Evolutionary conservation across 306 rosid species (phyloP), one percentile per base, ranked within the genome.

Genomic region (Betula pendula): DNA sequence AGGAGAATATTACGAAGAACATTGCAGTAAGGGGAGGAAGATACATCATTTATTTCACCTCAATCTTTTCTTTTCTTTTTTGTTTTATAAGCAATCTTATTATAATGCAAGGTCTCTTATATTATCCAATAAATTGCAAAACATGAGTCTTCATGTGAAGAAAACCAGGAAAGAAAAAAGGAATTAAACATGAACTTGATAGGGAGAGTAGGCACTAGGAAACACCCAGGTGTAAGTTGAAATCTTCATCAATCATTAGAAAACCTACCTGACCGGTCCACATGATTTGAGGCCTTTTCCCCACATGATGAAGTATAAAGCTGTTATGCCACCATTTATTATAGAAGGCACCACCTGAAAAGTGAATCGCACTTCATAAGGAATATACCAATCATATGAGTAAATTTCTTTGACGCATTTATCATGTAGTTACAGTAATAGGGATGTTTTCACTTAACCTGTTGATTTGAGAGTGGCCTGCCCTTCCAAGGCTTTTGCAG

Each of bases 401-500:
- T 72, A 29, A 48, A 9, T n/a, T 8, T 49, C 67, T 35, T 65
- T 17, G 19, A 55, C 48, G 70, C 63, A 51, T 71, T 40, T 73
- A 76, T 29, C 33, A 8, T 40, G 67, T 45, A 75, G 45, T 70
- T 27, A 14, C 63, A 59, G 43, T 43, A 11, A 77, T 72, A 24
- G 49, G 14, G 60, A 68, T 3, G 75, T 70, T 48, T 48, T 71
- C 16, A 72, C 70, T 52, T 63, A 82, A 96, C 99, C 98, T 96
- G 98, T 6, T 90, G 67, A 80, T 92, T 96, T 56, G 97, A 82
- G 70, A 96, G 96, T 10, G 99, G 90, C 77, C 97, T 91, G 69
- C 98, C 99, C 90, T 88, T 96, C 98, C 99, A 96, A 81, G 98
- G 99, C 87, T 88, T 96, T 80, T 96, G 99, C 86, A 93, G 72